These are phyloP conservation scores for Elsinoe arachidis DNA, from an alignment of 2,329 filamentous ascomycete species.

Conservation along the genomic window DNA sequence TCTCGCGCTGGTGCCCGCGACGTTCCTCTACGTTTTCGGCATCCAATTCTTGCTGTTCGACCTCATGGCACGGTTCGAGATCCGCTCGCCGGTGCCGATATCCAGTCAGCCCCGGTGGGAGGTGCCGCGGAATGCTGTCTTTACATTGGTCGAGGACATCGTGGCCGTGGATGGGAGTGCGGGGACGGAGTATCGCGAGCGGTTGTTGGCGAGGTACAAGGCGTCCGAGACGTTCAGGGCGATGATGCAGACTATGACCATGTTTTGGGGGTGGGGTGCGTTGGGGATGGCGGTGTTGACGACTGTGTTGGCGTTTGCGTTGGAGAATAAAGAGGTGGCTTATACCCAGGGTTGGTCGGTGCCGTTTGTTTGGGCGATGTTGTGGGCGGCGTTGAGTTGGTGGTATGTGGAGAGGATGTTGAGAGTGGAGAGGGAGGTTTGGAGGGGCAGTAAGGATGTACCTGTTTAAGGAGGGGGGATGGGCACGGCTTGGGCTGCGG, in stretches of 20 bases:
- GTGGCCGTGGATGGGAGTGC: conserved; percentile 46
- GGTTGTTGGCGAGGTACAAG: conserved; percentile 44
- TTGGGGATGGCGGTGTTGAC: conserved; percentile 33
- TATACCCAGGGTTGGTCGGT: conserved; percentile 43
- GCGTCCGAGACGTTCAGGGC: conserved; percentile 45
- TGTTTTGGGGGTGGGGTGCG: conserved; percentile 45
- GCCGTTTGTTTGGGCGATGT: conserved; percentile 42
- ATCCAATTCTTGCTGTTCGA: conserved; percentile 44
- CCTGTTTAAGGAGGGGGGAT: background rate
- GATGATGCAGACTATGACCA: conserved; percentile 44
- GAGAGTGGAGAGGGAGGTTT: conserved; percentile 27
- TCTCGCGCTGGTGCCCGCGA: conserved; percentile 44
- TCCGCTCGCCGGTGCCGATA: conserved; percentile 43
- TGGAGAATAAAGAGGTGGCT: conserved; percentile 35
- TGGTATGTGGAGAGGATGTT: conserved; percentile 36
- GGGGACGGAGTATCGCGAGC: conserved; percentile 44
- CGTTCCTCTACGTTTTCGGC: conserved; percentile 46
- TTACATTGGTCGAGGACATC: conserved; percentile 47
- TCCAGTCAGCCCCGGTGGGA: conserved; percentile 44
- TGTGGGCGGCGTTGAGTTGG: conserved; percentile 40
- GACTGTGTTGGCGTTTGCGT: conserved; percentile 40
- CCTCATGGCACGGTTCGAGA: conserved; percentile 35
- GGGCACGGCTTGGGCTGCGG: too few relatives aligned
- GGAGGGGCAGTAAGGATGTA: conserved; percentile 19
- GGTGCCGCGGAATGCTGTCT: conserved; percentile 45